Evolutionary conservation across 2,329 filamentous ascomycete genomes (phyloP).

Genomic region (Diplodia corticola): DNA sequence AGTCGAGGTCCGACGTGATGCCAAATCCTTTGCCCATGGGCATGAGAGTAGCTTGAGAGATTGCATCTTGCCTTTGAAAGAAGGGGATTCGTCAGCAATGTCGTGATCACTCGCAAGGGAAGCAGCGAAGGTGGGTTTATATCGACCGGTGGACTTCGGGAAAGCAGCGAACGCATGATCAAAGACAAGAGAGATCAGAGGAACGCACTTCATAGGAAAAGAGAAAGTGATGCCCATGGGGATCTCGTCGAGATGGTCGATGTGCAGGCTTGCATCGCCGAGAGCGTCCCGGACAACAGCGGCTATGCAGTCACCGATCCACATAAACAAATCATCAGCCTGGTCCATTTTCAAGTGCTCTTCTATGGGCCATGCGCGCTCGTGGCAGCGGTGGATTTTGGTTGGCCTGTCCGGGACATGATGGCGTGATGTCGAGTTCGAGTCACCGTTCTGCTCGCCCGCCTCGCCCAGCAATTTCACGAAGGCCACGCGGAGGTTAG

Average conservation of each 20-base stretch:
- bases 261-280: constrained; percentile 35
- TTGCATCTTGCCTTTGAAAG: constrained; percentile 52
- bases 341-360: constrained; percentile 73
- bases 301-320: constrained; percentile 77
- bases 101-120: constrained; percentile 25
- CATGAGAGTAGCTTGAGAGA: constrained; percentile 64
- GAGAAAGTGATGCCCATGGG: constrained; percentile 69
- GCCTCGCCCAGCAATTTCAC: constrained; percentile 59
- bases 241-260: constrained; percentile 48
- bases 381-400: constrained; percentile 60
- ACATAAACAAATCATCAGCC: constrained; percentile 73
- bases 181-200: not conserved
- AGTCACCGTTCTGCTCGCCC: constrained; percentile 37
- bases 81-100: constrained; percentile 26
- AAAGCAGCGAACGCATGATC: not conserved
- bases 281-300: constrained; percentile 66
- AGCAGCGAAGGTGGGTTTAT: not conserved
- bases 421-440: constrained; percentile 23
- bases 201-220: constrained; percentile 62
- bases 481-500: constrained; percentile 68
- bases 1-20: constrained; percentile 60
- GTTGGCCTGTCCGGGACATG: constrained; percentile 29
- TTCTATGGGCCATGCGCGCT: constrained; percentile 72
- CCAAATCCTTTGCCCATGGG: constrained; percentile 72
- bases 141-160: not conserved